Conservation (phyloP, 2,329 filamentous ascomycete species). For the Sclerotinia glacialis region DNA sequence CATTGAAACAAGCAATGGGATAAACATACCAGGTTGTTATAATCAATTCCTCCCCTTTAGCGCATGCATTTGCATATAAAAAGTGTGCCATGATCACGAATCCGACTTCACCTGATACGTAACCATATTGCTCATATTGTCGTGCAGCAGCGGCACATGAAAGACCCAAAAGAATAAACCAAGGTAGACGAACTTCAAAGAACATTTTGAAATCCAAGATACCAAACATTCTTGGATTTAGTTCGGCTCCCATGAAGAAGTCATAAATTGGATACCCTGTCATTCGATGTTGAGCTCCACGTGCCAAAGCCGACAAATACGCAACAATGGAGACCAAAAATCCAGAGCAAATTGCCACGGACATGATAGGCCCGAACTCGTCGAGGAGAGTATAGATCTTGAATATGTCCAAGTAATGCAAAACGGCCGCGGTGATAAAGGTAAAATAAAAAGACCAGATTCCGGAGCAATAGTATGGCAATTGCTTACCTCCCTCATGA, state of each 20-base stretch:
- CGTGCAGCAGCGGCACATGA: slow-evolving; percentile 73
- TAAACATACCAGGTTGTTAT: slow-evolving; percentile 68
- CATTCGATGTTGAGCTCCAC: slow-evolving; percentile 89
- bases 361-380: slow-evolving; percentile 90
- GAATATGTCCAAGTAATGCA: slow-evolving; percentile 84
- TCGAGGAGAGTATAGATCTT: slow-evolving; percentile 89
- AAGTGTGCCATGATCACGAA: slow-evolving; percentile 89
- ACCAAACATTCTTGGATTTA: slow-evolving; percentile 82
- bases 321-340: slow-evolving; percentile 79
- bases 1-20: too few species aligned
- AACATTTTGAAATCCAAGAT: slow-evolving; percentile 94
- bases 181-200: slow-evolving; percentile 87
- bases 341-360: slow-evolving; percentile 87
- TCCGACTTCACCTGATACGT: slow-evolving; percentile 77
- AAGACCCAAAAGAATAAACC: slow-evolving; percentile 84
- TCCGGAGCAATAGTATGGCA: slow-evolving; percentile 92
- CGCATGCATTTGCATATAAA: slow-evolving; percentile 87
- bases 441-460: slow-evolving; percentile 85
- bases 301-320: slow-evolving; percentile 77
- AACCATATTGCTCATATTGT: slow-evolving; percentile 82
- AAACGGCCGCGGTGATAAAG: slow-evolving; percentile 63
- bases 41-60: slow-evolving; percentile 89
- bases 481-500: slow-evolving; percentile 77
- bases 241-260: slow-evolving; percentile 87
- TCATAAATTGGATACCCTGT: slow-evolving; percentile 78